These are phyloP conservation scores for Catunica adiposa DNA, from an alignment of 2,329 filamentous ascomycete genomes.

Conservation along the genomic window DNA sequence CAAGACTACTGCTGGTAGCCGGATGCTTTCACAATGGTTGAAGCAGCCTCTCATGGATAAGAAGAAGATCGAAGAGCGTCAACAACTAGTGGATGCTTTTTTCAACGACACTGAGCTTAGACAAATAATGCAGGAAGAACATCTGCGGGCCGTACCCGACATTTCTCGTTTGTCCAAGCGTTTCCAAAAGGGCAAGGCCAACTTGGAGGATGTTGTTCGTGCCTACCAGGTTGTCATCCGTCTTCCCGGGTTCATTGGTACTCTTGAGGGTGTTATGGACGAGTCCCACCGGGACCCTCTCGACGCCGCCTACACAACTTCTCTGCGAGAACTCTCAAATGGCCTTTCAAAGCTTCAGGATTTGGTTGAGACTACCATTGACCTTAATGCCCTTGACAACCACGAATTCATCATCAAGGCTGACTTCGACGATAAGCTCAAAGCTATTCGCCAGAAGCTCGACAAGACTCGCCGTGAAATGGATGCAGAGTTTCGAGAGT, in stretches of 20 bases:
- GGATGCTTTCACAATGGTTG: conserved; percentile 84
- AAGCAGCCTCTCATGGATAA: conserved; percentile 94
- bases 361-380: conserved; percentile 97
- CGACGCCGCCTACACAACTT: conserved; percentile 72
- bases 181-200: conserved; percentile 82
- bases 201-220: conserved; percentile 84
- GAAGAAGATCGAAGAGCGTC: conserved; percentile 72
- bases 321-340: conserved; percentile 59
- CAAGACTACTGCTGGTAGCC: conserved; percentile 85
- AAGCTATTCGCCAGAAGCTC: conserved; percentile 78
- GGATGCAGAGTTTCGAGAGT: conserved; percentile 60
- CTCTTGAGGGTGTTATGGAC: conserved; percentile 87
- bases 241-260: conserved; percentile 74
- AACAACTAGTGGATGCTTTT: conserved; percentile 91
- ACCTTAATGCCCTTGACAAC: conserved; percentile 84
- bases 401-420: conserved; percentile 99
- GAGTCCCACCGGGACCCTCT: conserved; percentile 79
- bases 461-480: conserved; percentile 73
- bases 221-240: conserved; percentile 91
- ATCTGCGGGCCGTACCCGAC: conserved; percentile 82
- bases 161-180: conserved; percentile 86
- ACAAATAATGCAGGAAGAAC: conserved; percentile 93
- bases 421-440: conserved; percentile 81
- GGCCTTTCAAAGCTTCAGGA: conserved; percentile 77
- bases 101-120: conserved; percentile 81